Evolutionary conservation across 768 basidiomycete species (phyloP).

Genomic region (Cystobasidium tubakii): DNA sequence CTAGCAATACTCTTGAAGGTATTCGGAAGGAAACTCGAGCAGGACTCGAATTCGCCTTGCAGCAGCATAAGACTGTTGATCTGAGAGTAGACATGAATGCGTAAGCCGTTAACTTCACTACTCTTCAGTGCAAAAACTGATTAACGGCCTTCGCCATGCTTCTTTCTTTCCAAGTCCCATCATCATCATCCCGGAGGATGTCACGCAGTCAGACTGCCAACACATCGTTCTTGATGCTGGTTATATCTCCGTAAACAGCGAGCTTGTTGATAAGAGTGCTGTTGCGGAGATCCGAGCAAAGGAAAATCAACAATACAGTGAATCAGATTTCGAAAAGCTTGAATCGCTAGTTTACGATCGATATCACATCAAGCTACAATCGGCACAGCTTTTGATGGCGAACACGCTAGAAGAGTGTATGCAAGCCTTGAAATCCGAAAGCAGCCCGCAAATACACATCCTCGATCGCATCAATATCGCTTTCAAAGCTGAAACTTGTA

Average conservation of each 20-base stretch:
- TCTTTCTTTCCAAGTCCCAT: conserved; percentile 57
- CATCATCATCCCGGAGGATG: conserved; percentile 90
- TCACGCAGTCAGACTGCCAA: conserved; percentile 68
- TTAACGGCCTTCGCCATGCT: background rate
- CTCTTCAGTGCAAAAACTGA: too few species aligned
- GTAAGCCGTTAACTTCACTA: conserved; percentile 28
- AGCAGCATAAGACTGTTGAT: conserved; percentile 90
- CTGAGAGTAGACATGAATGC: conserved; percentile 95
- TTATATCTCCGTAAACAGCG: conserved; percentile 80
- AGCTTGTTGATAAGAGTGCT: conserved; percentile 75
- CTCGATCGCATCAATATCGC: conserved; percentile 87
- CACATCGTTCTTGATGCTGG: conserved; percentile 92
- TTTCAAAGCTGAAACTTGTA: conserved; percentile 83
- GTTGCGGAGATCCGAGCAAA: conserved; percentile 73
- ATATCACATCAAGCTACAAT: conserved; percentile 69
- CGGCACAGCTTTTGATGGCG: conserved; percentile 90
- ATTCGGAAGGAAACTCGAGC: conserved; percentile 88
- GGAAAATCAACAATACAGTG: conserved; percentile 72
- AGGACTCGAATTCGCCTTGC: conserved; percentile 84
- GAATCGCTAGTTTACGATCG: conserved; percentile 96
- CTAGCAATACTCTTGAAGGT: conserved; percentile 86
- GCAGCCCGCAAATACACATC: conserved; percentile 57
- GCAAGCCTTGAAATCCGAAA: conserved; percentile 62
- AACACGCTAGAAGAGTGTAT: conserved; percentile 73
- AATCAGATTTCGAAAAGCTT: conserved; percentile 75